These are phyloP conservation scores for Leccinellum rugosiceps DNA, from an alignment of 768 basidiomycete species.

Conservation along the genomic window DNA sequence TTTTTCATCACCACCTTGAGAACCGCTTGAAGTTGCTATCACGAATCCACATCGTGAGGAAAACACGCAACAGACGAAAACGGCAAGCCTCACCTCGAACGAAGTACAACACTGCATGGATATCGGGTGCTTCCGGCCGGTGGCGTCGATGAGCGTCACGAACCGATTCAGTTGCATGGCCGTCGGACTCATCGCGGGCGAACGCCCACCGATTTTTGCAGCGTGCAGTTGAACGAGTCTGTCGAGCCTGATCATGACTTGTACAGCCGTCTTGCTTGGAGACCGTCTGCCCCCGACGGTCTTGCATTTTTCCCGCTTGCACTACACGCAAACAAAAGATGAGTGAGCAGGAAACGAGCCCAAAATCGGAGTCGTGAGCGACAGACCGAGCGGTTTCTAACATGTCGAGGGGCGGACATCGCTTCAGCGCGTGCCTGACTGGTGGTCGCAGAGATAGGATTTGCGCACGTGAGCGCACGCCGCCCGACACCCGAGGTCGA, in stretches of 20 bases:
- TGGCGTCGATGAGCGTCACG: conserved; percentile 25
- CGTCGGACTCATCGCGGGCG: conserved; percentile 13
- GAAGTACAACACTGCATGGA: conserved; percentile 23
- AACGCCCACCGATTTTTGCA: conserved; percentile 8
- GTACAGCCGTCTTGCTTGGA: conserved; percentile 10
- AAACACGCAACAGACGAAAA: neutral
- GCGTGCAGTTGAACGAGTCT: conserved; percentile 22
- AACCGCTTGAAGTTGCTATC: conserved; percentile 24
- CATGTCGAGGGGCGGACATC: conserved; percentile 3
- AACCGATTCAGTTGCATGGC: conserved; percentile 20
- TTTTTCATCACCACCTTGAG: conserved; percentile 13
- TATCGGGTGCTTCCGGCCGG: conserved; percentile 26
- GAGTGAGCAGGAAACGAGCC: neutral
- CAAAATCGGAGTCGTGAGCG: neutral
- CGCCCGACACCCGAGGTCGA: conserved; percentile 4
- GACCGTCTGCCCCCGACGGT: neutral
- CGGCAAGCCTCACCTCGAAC: conserved; percentile 17
- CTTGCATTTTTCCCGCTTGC: conserved; percentile 20
- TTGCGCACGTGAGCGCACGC: conserved; percentile 10
- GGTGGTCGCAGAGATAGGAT: neutral
- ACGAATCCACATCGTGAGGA: neutral
- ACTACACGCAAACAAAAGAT: conserved; percentile 1
- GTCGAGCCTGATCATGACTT: conserved; percentile 20
- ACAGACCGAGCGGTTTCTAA: conserved; percentile 14
- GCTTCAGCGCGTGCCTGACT: neutral